phyloP scores from a whole-genome alignment of 2,329 filamentous ascomycete genomes.

The Penicillium sp. region DNA sequence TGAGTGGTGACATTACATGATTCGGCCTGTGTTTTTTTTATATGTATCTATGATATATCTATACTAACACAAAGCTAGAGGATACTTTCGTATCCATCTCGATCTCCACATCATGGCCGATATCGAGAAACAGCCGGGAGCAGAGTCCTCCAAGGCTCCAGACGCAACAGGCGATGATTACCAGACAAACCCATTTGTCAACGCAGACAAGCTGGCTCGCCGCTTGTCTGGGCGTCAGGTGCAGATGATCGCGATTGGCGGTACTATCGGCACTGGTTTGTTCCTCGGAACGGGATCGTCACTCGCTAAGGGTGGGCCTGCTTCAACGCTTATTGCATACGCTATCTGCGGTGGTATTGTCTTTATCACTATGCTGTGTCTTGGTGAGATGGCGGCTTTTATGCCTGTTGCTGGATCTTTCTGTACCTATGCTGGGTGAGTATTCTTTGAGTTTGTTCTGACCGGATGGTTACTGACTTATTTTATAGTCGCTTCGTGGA shows the following conservation, averaged over 20 bases:
- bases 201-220: slow-evolving; percentile 53
- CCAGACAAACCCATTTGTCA: slow-evolving; percentile 23
- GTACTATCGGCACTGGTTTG: slow-evolving; percentile 55
- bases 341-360: slow-evolving; percentile 59
- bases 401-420: slow-evolving; percentile 57
- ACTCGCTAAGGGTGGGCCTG: slow-evolving; percentile 60
- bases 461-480: slow-evolving; percentile 7
- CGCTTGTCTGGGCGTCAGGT: slow-evolving; percentile 62
- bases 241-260: slow-evolving; percentile 63
- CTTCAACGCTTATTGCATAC: slow-evolving; percentile 59
- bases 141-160: slow-evolving; percentile 14
- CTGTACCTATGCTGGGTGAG: slow-evolving; percentile 55
- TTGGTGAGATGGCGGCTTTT: slow-evolving; percentile 63
- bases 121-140: slow-evolving; percentile 26
- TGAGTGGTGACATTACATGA: slow-evolving; percentile 8
- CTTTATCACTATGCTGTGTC: slow-evolving; percentile 58
- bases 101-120: slow-evolving; percentile 18
- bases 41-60: background rate
- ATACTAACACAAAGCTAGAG: background rate
- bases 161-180: slow-evolving; percentile 12
- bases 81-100: background rate
- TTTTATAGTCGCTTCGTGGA: slow-evolving; percentile 43
- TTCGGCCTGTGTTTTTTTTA: background rate
- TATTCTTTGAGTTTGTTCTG: background rate
- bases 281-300: slow-evolving; percentile 64